phyloP scores from a whole-genome alignment of 1,284 basidiomycete genomes.

The Cerioporus squamosus region DNA sequence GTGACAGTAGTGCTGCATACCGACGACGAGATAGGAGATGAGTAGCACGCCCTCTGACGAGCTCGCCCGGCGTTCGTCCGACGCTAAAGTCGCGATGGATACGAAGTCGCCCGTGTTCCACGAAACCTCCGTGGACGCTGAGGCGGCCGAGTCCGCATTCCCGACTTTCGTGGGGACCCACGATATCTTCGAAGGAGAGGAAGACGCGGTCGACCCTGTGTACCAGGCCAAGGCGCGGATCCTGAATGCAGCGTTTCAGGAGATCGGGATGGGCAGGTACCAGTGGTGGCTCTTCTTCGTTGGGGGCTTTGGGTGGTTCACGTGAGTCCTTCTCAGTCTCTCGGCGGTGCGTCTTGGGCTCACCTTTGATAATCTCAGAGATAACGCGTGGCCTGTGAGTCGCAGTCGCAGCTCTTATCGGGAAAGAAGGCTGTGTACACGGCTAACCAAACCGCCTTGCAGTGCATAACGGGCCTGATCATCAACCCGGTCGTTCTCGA shows the following conservation, averaged over 20 bases:
- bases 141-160: neutral
- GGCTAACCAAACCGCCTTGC: neutral
- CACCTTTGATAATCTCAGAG: conserved; percentile 38
- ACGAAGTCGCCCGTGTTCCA: neutral
- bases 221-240: conserved; percentile 67
- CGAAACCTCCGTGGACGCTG: conserved; percentile 4
- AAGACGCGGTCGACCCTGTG: conserved; percentile 48
- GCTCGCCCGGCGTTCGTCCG: neutral
- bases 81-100: neutral
- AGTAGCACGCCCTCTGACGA: neutral
- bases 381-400: conserved; percentile 70
- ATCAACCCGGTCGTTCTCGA: conserved; percentile 60
- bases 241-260: conserved; percentile 68
- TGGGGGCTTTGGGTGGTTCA: conserved; percentile 71
- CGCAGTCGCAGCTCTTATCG: no score
- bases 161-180: conserved; percentile 25
- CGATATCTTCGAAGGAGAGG: conserved; percentile 48
- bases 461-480: conserved; percentile 50
- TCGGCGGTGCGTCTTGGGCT: neutral
- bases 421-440: no score
- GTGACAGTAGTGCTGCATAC: no score
- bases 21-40: no score
- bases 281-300: conserved; percentile 65
- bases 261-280: conserved; percentile 76
- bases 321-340: conserved; percentile 55